These are phyloP conservation scores for Pythium monospermum DNA, from an alignment of 352 stramenopile species.

Conservation along the genomic window DNA sequence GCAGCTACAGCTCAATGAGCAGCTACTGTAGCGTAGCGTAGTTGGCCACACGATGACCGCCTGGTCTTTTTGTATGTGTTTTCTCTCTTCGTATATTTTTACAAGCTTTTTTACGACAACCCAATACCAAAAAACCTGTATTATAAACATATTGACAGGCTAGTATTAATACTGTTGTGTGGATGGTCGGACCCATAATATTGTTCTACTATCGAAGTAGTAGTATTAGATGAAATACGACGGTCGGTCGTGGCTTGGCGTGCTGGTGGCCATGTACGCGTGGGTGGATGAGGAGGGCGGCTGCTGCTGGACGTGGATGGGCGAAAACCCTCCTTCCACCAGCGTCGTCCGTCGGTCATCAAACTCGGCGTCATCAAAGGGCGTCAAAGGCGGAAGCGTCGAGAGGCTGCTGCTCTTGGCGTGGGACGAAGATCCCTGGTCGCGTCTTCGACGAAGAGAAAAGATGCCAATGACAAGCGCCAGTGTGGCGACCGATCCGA, in stretches of 20 bases:
- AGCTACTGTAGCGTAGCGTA: no score
- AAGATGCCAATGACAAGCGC: conserved; percentile 11
- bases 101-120: no score
- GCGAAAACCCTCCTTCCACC: conserved; percentile 9
- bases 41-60: no score
- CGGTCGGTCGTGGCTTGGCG: conserved; percentile 11
- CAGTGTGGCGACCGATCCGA: conserved; percentile 5
- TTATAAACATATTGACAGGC: no score
- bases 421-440: background rate
- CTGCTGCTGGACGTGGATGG: conserved; percentile 18
- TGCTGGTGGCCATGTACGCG: conserved; percentile 1
- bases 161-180: no score
- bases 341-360: background rate
- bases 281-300: no score
- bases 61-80: no score
- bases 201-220: no score
- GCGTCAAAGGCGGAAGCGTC: background rate
- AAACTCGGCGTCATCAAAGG: conserved; percentile 10
- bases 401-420: background rate
- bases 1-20: no score
- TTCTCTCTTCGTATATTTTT: no score
- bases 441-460: conserved; percentile 2
- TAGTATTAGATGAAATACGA: conserved; percentile 20
- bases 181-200: no score
- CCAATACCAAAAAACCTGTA: no score